phyloP scores from a whole-genome alignment of 2,329 filamentous ascomycete species.

The Amauroascus niger region DNA sequence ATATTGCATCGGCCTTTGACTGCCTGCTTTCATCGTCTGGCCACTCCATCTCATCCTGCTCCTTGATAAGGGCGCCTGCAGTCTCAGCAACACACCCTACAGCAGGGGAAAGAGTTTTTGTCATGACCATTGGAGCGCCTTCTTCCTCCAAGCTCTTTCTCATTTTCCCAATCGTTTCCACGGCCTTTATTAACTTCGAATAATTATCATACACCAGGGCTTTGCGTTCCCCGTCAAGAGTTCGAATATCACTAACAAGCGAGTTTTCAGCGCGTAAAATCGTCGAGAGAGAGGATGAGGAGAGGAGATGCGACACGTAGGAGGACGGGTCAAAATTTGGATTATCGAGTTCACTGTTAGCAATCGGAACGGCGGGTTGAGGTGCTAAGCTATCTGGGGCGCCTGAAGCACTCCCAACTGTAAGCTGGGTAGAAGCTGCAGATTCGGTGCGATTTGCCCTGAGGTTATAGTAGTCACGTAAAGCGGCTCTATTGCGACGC shows the following conservation, averaged over 20 bases:
- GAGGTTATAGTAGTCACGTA: slow-evolving; percentile 92
- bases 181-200: slow-evolving; percentile 90
- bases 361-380: slow-evolving; percentile 22
- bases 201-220: slow-evolving; percentile 98
- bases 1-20: slow-evolving; percentile 17
- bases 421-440: slow-evolving; percentile 22
- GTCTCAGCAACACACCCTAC: slow-evolving; percentile 39
- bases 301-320: slow-evolving; percentile 38
- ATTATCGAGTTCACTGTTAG: slow-evolving; percentile 57
- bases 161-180: slow-evolving; percentile 80
- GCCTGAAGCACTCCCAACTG: slow-evolving; percentile 30
- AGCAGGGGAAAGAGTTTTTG: slow-evolving; percentile 36
- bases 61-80: slow-evolving; percentile 32
- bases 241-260: slow-evolving; percentile 62
- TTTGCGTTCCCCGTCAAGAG: slow-evolving; percentile 91
- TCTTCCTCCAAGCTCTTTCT: slow-evolving; percentile 40
- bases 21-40: slow-evolving; percentile 23
- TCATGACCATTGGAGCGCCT: slow-evolving; percentile 38
- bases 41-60: slow-evolving; percentile 30
- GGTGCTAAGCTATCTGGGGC: slow-evolving; percentile 36
- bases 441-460: slow-evolving; percentile 41
- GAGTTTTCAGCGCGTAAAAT: slow-evolving; percentile 39
- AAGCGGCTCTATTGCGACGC: slow-evolving; percentile 67
- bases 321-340: slow-evolving; percentile 61
- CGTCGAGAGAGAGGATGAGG: slow-evolving; percentile 34